Evolutionary conservation across 2,329 filamentous ascomycete genomes (phyloP), one percentile per base, ranked within the genome.

Genomic region (Albifimbria verrucaria): DNA sequence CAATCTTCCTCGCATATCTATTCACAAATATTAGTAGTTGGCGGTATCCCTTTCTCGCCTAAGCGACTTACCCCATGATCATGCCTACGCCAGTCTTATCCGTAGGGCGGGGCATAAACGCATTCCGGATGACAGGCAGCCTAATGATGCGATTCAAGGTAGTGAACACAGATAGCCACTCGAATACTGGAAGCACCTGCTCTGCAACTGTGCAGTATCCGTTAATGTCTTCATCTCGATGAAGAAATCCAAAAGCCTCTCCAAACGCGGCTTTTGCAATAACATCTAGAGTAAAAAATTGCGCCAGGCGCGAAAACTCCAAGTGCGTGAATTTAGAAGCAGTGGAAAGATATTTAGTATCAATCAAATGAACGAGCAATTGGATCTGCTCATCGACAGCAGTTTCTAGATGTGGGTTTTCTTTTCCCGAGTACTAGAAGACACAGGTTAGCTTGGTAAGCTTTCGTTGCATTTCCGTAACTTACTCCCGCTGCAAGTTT

Each of bases 211-310:
- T 66, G 52, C 79, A 73, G 58, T 78, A 80, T 49, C 72, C 72
- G 55, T 74, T 77, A 0, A 75, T 68, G 54, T 81, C 78, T 7
- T 66, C 60, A 57, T 81, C 75, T 11, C 68, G 58, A 18, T 71
- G 70, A 2, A 81, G 60, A 55, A 74, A 77, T 7, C 78, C 77
- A 52, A 81, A 79, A 0, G 71, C 61, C 48, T 76, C 58, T 17
- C 79, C 80, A 49, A 82, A 77, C 1, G 76, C 77, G 3, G 83
- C 59, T 42, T 74, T 72, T 28, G 72, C 77, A 57, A 85, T 80
- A 25, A 81, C 74, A 54, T 83, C 81, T 1, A 83, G 65, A 0
- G 79, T 80, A 53, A 82, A 77, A 65, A 72, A 81, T 45, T 79
- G 76, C 4, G 74, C 70, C 56, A 78, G 77, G 71, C 74, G 45